phyloP scores from a whole-genome alignment of 2,329 filamentous ascomycete species.

The Hawksworthiomyces lignivorus region DNA sequence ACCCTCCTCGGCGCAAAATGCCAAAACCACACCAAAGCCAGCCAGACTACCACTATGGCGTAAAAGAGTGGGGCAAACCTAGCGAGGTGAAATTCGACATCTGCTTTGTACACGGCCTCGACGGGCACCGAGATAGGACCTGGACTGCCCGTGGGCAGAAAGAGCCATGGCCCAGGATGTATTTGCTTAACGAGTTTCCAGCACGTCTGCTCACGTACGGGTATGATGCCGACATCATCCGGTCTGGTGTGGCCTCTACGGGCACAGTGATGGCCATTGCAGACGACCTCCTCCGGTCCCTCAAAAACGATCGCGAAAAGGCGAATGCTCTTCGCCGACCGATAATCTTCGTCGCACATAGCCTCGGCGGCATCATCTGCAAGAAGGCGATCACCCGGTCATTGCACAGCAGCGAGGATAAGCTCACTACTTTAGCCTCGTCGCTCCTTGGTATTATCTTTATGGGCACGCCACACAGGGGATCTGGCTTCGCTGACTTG shows the following conservation, averaged over 20 bases:
- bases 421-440: background rate
- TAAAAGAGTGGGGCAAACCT: background rate
- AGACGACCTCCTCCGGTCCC: background rate
- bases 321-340: constrained; percentile 1
- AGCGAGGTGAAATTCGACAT: constrained; percentile 13
- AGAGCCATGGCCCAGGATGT: constrained; percentile 16
- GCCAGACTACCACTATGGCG: background rate
- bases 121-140: constrained; percentile 16
- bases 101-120: constrained; percentile 21
- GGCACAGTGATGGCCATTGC: background rate
- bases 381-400: constrained; percentile 8
- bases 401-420: background rate
- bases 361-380: constrained; percentile 14
- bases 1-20: too few relatives aligned
- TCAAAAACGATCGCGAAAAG: background rate
- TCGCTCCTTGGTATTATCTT: constrained; percentile 1
- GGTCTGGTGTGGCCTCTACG: background rate
- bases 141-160: constrained; percentile 14
- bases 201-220: constrained; percentile 19
- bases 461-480: constrained; percentile 7
- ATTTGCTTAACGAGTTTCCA: constrained; percentile 17
- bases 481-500: background rate
- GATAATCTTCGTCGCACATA: constrained; percentile 14
- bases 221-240: constrained; percentile 18
- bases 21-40: too few relatives aligned